Evolutionary conservation across 2,329 filamentous ascomycete species (phyloP).

Genomic region (Trichoderma citrinoviride): DNA sequence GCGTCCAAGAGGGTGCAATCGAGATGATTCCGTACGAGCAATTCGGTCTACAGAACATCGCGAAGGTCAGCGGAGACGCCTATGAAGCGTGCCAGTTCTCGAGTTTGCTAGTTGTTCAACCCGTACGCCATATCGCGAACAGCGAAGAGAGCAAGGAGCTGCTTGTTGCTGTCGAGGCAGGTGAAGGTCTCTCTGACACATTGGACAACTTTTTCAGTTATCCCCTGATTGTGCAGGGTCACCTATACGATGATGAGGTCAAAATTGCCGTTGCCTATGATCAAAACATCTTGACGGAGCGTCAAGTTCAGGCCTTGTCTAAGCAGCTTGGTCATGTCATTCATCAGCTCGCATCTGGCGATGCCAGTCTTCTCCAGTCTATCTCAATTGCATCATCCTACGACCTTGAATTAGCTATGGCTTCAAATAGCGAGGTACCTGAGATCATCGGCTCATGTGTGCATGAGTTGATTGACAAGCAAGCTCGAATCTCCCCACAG

Average conservation of each 20-base stretch:
- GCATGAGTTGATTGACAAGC: slow-evolving; percentile 14
- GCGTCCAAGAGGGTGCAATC: not conserved
- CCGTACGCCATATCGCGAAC: not conserved
- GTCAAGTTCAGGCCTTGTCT: not conserved
- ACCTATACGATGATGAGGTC: not conserved
- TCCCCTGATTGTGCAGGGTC: not conserved
- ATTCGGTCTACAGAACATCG: not conserved
- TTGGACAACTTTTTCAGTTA: not conserved
- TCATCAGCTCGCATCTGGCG: not conserved
- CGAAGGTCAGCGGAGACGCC: not conserved
- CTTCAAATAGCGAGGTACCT: not conserved
- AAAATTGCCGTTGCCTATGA: not conserved
- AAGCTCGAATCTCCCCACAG: not conserved
- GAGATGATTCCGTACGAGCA: not conserved
- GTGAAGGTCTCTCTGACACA: not conserved
- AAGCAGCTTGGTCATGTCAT: not conserved
- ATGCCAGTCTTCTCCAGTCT: not conserved
- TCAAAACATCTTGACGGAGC: not conserved
- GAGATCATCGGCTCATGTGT: not conserved
- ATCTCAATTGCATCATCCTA: not conserved
- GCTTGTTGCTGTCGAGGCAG: not conserved
- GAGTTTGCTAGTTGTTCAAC: not conserved
- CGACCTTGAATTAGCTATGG: not conserved
- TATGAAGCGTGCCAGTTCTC: not conserved
- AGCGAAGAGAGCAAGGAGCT: not conserved